Conservation (phyloP, 2,329 filamentous ascomycete genomes). For the Beauveria sp. region DNA sequence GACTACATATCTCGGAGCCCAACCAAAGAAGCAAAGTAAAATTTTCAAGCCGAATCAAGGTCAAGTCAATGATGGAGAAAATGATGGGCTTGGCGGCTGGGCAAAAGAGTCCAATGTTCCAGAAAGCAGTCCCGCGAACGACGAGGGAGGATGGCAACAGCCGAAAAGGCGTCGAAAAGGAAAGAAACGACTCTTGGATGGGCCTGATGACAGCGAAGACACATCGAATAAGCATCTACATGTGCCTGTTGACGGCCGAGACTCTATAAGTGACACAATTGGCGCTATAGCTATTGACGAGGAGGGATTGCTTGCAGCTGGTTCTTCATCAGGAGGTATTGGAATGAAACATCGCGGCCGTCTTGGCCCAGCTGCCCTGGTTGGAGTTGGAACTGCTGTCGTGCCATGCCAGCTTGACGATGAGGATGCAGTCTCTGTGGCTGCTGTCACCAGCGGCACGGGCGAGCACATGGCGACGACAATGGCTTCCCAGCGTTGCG, state of each 20-base stretch:
- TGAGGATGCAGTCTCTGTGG: conserved; percentile 61
- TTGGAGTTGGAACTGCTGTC: conserved; percentile 84
- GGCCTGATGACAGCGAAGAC: background rate
- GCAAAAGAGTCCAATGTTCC: background rate
- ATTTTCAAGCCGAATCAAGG: background rate
- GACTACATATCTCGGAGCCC: background rate
- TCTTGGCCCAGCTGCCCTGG: conserved; percentile 83
- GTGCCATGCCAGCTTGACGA: conserved; percentile 71
- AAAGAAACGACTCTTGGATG: conserved; percentile 4
- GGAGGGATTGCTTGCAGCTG: conserved; percentile 81
- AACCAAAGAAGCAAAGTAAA: background rate
- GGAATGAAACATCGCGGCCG: conserved; percentile 96
- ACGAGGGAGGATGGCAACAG: background rate
- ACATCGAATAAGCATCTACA: background rate
- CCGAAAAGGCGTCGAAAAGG: conserved; percentile 4
- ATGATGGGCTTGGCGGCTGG: background rate
- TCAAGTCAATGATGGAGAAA: background rate
- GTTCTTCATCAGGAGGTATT: conserved; percentile 93
- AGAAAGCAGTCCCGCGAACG: background rate
- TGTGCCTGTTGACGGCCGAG: conserved; percentile 35
- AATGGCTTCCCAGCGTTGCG: conserved; percentile 80
- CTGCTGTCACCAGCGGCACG: conserved; percentile 85
- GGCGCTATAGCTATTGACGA: conserved; percentile 90
- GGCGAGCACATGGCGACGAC: conserved; percentile 98
- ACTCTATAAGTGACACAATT: conserved; percentile 81